Evolutionary conservation across 2,329 filamentous ascomycete species (phyloP).

Genomic region (Monilinia aucupariae): DNA sequence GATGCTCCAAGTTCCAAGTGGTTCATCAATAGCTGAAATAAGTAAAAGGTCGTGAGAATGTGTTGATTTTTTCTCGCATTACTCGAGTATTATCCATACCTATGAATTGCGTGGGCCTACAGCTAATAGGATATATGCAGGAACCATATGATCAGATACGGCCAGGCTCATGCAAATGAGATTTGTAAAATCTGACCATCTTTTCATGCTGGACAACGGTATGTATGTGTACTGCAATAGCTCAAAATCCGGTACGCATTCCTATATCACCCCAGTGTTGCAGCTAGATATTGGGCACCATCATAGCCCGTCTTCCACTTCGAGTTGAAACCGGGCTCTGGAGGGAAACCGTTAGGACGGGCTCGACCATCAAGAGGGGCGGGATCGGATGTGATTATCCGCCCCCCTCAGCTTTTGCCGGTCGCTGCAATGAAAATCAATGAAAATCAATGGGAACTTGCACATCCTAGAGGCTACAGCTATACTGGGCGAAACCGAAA

Average conservation of each 20-base stretch:
- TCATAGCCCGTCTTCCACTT: not conserved
- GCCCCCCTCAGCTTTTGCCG: not conserved
- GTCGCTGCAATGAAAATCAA: not conserved
- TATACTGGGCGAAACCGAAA: not conserved
- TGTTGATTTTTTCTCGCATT: not conserved
- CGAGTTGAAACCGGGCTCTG: not conserved
- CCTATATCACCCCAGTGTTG: not conserved
- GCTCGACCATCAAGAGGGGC: not conserved
- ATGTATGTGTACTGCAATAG: not conserved
- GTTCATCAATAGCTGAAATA: not conserved
- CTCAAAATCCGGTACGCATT: not conserved
- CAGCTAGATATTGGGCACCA: not conserved
- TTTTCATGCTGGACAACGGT: not conserved
- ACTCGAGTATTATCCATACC: too few species aligned
- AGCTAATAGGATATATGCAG: slow-evolving; percentile 1
- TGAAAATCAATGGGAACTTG: not conserved
- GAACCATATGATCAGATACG: slow-evolving; percentile 11
- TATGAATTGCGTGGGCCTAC: not conserved
- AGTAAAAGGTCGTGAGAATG: not conserved
- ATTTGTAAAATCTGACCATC: slow-evolving; percentile 2
- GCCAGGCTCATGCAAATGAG: not conserved
- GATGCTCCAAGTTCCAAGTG: not conserved
- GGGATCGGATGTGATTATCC: not conserved
- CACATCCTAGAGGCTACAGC: not conserved
- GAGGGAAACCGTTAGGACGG: not conserved